Base-by-base conservation (phyloP, 2,329 filamentous ascomycete species). In the Xylaria sp. region DNA sequence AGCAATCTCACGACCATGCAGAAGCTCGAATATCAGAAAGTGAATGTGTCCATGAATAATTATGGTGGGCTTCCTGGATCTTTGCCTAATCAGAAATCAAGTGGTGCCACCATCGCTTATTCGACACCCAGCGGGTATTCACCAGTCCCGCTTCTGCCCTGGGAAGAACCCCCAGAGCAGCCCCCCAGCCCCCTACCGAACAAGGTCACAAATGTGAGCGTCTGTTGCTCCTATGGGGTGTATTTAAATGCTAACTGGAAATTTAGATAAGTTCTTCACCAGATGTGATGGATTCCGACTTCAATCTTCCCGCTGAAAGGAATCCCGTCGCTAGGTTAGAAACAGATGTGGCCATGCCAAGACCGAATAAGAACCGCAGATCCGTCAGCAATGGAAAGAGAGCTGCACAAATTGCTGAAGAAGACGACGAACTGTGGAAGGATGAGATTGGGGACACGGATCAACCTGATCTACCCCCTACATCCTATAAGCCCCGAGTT, bases 1-100 rank as follows among this genome's bases (percentile, higher is more conserved):
- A 78, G 75, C 70, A 74, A 72, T 51, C 71, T 79, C 19, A 78
- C 77, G 36, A 76, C 76, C 0, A 78, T 78, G 74, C 76, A 79
- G 61, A 78, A 76, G 61, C 74, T 76, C 7, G 74, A 79, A 64
- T 78, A 78, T 62, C 74, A 76, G 54, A 76, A 68, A 64, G 69
- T 78, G 30, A 73, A 73, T 12, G 67, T 74, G 14, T 58, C 74
- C 14, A 61, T 66, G 9, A 72, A 72, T 56, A 61, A 65, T 17
- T 71, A 74, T 32, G 36, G 66, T 14, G 65, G 65, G 4, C 55
- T 75, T 6, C 65, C 71, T 14, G 72, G 69, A 19, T 64, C 71
- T 54, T 66, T 67, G 7, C 59, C 66, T 24, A 74, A 75, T 59
- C 72, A 72, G 14, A 77, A 77, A 61, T 78, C 77, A 30, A 79